Conservation (phyloP, 768 basidiomycete genomes). For the Boletales sp. region DNA sequence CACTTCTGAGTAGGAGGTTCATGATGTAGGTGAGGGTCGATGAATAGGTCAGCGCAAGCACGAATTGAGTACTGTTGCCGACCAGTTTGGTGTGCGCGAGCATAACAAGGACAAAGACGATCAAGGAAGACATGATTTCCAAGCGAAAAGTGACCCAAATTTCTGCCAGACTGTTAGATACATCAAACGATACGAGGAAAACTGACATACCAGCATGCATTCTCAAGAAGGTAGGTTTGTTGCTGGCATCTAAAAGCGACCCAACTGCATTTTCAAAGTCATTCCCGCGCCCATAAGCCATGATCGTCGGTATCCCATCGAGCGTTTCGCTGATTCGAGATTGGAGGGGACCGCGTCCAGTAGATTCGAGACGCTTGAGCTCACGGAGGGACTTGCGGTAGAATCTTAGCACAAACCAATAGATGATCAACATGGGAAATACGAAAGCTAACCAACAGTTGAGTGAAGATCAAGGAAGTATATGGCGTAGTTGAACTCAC, state of each 20-base stretch:
- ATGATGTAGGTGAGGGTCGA: conserved; percentile 24
- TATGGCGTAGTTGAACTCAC: conserved; percentile 29
- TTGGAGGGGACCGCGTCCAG: conserved; percentile 46
- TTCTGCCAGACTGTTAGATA: conserved; percentile 14
- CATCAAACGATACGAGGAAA: background rate
- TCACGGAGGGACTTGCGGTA: conserved; percentile 47
- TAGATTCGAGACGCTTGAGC: conserved; percentile 44
- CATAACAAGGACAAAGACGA: conserved; percentile 24
- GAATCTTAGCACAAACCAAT: conserved; percentile 42
- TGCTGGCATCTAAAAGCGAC: conserved; percentile 21
- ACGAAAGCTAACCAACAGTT: conserved; percentile 16
- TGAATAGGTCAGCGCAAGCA: conserved; percentile 28
- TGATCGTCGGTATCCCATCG: conserved; percentile 43
- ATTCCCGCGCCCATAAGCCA: conserved; percentile 40
- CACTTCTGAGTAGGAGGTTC: conserved; percentile 26
- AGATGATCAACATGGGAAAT: conserved; percentile 29
- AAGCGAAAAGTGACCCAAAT: conserved; percentile 31
- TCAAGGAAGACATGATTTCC: conserved; percentile 26
- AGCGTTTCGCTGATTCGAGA: conserved; percentile 51
- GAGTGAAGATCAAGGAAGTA: conserved; percentile 15
- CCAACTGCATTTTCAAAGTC: conserved; percentile 24
- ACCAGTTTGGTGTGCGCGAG: conserved; percentile 26
- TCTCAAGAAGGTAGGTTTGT: conserved; percentile 28
- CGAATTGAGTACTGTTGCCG: conserved; percentile 22
- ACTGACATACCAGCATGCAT: conserved; percentile 20